Conservation (phyloP, 495 filamentous ascomycete genomes). For the Chlorociboria aeruginascens region DNA sequence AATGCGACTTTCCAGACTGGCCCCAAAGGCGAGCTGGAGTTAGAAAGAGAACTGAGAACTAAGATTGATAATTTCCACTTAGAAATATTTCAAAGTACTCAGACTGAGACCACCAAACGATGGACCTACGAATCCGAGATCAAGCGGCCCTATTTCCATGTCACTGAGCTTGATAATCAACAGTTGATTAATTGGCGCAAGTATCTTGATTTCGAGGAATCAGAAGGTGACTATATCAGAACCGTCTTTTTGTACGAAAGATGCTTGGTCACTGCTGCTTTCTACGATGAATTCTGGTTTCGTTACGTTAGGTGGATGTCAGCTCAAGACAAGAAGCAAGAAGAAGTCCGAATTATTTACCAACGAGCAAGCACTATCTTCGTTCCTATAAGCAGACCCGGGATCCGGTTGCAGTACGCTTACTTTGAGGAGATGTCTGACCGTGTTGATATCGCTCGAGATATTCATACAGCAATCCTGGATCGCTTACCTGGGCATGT, state of each 20-base stretch:
- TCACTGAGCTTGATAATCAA: slow-evolving; percentile 76
- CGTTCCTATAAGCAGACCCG: slow-evolving; percentile 72
- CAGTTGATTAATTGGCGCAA: slow-evolving; percentile 91
- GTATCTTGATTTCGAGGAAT: slow-evolving; percentile 94
- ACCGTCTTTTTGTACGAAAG: slow-evolving; percentile 85
- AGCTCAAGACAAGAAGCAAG: slow-evolving; percentile 65
- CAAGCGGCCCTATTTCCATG: slow-evolving; percentile 95
- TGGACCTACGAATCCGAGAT: slow-evolving; percentile 94
- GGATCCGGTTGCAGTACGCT: slow-evolving; percentile 79
- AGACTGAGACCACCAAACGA: slow-evolving; percentile 81
- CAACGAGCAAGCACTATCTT: slow-evolving; percentile 75
- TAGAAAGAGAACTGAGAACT: slow-evolving; percentile 71
- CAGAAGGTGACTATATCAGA: slow-evolving; percentile 62
- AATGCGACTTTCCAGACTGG: slow-evolving; percentile 26
- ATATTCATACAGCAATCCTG: slow-evolving; percentile 75
- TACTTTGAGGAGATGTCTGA: slow-evolving; percentile 84
- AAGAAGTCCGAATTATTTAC: slow-evolving; percentile 90
- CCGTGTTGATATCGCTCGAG: slow-evolving; percentile 64
- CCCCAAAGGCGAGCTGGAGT: slow-evolving; percentile 54
- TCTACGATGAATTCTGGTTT: slow-evolving; percentile 97
- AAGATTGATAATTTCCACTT: slow-evolving; percentile 72
- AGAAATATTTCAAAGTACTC: slow-evolving; percentile 68
- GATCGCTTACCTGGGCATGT: slow-evolving; percentile 54
- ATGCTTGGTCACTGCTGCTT: slow-evolving; percentile 80
- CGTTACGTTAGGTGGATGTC: slow-evolving; percentile 97